Percentiles rank a stretch among this genome's conserved stretches.
Evolutionary conservation across 192 early-diverging fungal genomes (phyloP).

Genomic region (Rhizophagus prolifer): DNA sequence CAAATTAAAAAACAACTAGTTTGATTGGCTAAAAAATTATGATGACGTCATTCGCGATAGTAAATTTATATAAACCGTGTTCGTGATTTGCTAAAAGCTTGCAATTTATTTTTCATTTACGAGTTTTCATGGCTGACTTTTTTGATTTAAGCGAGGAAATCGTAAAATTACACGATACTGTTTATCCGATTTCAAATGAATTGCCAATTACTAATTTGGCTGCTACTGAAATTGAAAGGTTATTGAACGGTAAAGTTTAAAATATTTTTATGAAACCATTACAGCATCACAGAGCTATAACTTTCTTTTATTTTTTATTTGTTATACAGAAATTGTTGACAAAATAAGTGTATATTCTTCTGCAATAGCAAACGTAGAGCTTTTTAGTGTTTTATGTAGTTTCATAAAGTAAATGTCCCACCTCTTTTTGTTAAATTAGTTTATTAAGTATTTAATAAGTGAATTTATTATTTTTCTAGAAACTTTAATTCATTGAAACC

Average conservation of each 20-base stretch:
- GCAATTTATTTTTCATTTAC: too few relatives aligned
- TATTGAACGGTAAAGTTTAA: constrained; percentile 39
- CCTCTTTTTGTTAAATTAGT: neutral
- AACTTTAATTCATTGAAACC: constrained; percentile 49
- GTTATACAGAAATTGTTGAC: constrained; percentile 37
- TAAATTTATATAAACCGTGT: too few relatives aligned
- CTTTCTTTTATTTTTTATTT: too few relatives aligned
- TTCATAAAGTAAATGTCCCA: constrained; percentile 61
- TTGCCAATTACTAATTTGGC: constrained; percentile 26
- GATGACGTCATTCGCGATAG: too few relatives aligned
- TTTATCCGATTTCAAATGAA: constrained; percentile 41
- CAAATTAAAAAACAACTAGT: too few relatives aligned
- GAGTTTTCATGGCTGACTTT: constrained; percentile 1
- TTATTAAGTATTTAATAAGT: neutral
- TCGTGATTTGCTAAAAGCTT: too few relatives aligned
- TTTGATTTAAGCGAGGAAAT: constrained; percentile 60
- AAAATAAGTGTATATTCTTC: constrained; percentile 35
- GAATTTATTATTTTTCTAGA: constrained; percentile 35
- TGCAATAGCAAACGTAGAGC: constrained; percentile 34
- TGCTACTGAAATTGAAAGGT: constrained; percentile 34
- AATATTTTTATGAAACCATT: neutral
- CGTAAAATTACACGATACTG: constrained; percentile 55
- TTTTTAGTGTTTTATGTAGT: constrained; percentile 61
- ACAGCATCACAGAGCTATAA: neutral
- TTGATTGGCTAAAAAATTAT: too few relatives aligned